Evolutionary conservation across 1,284 basidiomycete species (phyloP).

Genomic region (Boletus semigastroideus): DNA sequence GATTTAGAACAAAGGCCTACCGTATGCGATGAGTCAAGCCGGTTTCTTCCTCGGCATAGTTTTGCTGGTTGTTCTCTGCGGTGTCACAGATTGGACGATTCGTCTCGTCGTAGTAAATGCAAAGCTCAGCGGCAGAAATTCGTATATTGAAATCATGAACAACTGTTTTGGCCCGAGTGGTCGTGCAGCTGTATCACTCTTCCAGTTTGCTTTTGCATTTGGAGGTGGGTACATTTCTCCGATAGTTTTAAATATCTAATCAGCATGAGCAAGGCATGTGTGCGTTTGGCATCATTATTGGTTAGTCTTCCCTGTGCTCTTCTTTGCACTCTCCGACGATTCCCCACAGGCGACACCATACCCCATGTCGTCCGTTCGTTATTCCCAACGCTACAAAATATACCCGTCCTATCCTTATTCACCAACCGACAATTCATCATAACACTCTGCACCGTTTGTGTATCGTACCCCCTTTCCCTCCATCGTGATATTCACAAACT

Average conservation of each 20-base stretch:
- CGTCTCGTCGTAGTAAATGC: slow-evolving; percentile 94
- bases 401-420: slow-evolving; percentile 75
- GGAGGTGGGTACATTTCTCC: slow-evolving; percentile 61
- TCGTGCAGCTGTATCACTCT: slow-evolving; percentile 91
- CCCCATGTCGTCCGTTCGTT: slow-evolving; percentile 89
- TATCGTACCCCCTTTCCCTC: slow-evolving; percentile 94
- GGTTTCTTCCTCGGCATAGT: slow-evolving; percentile 88
- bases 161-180: slow-evolving; percentile 91
- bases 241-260: slow-evolving; percentile 2
- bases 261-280: slow-evolving; percentile 71
- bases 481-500: slow-evolving; percentile 98
- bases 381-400: slow-evolving; percentile 74
- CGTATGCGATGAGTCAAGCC: slow-evolving; percentile 90
- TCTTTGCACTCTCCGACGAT: slow-evolving; percentile 19
- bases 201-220: slow-evolving; percentile 97
- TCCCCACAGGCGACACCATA: slow-evolving; percentile 82
- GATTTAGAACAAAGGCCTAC: slow-evolving; percentile 58
- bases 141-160: slow-evolving; percentile 97
- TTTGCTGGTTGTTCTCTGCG: slow-evolving; percentile 79
- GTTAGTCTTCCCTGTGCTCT: slow-evolving; percentile 39
- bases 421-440: slow-evolving; percentile 90
- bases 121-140: slow-evolving; percentile 89
- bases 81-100: slow-evolving; percentile 97
- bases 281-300: slow-evolving; percentile 92
- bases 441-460: slow-evolving; percentile 76